Conservation (phyloP, 768 basidiomycete genomes). For the Boletus insuetus region DNA sequence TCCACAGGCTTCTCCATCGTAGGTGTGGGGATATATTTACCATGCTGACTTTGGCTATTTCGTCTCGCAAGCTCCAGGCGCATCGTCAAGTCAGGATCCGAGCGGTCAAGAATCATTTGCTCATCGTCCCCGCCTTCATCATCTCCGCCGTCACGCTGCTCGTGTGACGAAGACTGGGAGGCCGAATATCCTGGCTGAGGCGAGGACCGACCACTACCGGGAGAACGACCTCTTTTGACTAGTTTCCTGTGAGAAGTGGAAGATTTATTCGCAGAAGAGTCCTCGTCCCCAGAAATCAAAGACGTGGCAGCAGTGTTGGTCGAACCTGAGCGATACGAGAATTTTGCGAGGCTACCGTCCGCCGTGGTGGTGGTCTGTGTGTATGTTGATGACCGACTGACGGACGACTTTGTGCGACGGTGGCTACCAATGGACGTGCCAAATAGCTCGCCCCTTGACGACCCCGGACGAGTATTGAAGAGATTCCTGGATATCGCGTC, state of each 20-base stretch:
- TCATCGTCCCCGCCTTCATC: conserved; percentile 46
- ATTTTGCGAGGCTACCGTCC: conserved; percentile 67
- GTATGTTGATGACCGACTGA: conserved; percentile 70
- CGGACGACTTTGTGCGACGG: conserved; percentile 58
- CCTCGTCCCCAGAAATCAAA: conserved; percentile 60
- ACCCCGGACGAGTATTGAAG: conserved; percentile 69
- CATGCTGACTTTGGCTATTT: conserved; percentile 78
- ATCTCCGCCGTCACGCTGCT: conserved; percentile 36
- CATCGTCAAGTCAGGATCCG: conserved; percentile 73
- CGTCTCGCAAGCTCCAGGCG: conserved; percentile 79
- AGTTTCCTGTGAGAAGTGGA: conserved; percentile 47
- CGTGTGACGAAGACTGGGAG: conserved; percentile 46
- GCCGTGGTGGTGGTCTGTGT: conserved; percentile 68
- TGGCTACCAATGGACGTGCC: conserved; percentile 67
- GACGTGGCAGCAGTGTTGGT: conserved; percentile 63
- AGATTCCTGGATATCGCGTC: conserved; percentile 90
- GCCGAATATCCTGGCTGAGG: conserved; percentile 34
- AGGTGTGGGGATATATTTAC: conserved; percentile 39
- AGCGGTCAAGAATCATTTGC: conserved; percentile 50
- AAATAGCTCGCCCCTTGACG: conserved; percentile 72
- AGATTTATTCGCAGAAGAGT: conserved; percentile 42
- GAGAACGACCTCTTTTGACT: conserved; percentile 48
- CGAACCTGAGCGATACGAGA: conserved; percentile 70
- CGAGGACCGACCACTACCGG: conserved; percentile 34
- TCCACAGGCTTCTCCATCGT: conserved; percentile 49